These are phyloP conservation scores for Ceratobasidium sp. DNA, from an alignment of 1,284 basidiomycete genomes.

Conservation along the genomic window DNA sequence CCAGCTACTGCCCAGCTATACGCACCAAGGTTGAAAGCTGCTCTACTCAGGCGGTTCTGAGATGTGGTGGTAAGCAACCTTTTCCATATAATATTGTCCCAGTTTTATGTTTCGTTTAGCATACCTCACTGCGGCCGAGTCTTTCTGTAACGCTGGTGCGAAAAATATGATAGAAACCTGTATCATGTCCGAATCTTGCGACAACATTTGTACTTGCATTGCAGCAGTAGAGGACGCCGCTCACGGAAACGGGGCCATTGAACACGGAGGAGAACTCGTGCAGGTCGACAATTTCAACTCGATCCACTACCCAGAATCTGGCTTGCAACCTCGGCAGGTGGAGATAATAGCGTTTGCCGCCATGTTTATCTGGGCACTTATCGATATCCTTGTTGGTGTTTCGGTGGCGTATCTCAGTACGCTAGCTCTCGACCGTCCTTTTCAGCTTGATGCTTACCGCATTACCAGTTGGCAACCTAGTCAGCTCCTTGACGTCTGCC, in stretches of 20 bases:
- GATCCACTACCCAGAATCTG: background rate
- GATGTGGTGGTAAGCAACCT: background rate
- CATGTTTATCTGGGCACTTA: background rate
- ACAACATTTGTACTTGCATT: constrained; percentile 6
- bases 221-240: background rate
- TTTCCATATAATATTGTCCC: background rate
- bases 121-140: background rate
- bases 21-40: constrained; percentile 9
- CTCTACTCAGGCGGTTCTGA: background rate
- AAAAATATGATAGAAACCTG: constrained; percentile 9
- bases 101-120: background rate
- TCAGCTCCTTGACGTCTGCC: background rate
- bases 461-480: background rate
- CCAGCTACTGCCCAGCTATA: background rate
- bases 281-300: background rate
- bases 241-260: background rate
- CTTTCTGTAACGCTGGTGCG: constrained; percentile 2
- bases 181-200: constrained; percentile 13
- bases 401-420: background rate
- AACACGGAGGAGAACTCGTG: background rate
- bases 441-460: background rate
- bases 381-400: background rate
- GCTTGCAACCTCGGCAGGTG: background rate
- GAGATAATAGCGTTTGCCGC: background rate
- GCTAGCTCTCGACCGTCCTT: background rate